These are phyloP conservation scores for Pseudocohnilembus persalinus DNA, from an alignment of 169 alveolate species.

Conservation along the genomic window DNA sequence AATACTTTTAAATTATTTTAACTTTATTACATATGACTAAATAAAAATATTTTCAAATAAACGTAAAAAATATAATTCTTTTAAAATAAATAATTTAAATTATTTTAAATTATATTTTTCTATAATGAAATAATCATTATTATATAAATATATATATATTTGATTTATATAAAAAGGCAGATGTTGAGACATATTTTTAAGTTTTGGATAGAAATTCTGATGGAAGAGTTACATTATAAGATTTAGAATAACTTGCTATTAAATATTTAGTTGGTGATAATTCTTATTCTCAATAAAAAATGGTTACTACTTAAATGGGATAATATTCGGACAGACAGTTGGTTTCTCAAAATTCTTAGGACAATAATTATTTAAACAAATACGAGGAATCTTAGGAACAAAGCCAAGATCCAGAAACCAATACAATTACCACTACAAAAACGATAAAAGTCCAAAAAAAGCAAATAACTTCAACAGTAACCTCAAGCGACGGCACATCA, in stretches of 20 bases:
- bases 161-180: slow-evolving; percentile 5
- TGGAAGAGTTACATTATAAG: slow-evolving; percentile 47
- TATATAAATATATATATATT: no score
- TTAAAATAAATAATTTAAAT: no score
- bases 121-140: no score
- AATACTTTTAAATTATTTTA: no score
- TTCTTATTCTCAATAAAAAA: not conserved
- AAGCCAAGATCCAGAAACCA: not conserved
- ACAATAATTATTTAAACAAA: not conserved
- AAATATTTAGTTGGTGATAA: slow-evolving; percentile 41
- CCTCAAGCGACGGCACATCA: not conserved
- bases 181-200: slow-evolving; percentile 32
- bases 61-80: no score
- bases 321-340: not conserved
- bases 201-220: slow-evolving; percentile 44
- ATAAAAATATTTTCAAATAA: no score
- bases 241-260: slow-evolving; percentile 42
- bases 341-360: not conserved
- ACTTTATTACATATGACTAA: not conserved
- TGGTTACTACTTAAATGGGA: not conserved
- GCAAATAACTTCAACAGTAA: not conserved
- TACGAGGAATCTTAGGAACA: not conserved
- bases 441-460: not conserved
- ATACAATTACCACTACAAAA: not conserved
- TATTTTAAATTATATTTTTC: no score